These are phyloP conservation scores for Holtermannia corniformis DNA, from an alignment of 768 basidiomycete genomes.

Conservation along the genomic window DNA sequence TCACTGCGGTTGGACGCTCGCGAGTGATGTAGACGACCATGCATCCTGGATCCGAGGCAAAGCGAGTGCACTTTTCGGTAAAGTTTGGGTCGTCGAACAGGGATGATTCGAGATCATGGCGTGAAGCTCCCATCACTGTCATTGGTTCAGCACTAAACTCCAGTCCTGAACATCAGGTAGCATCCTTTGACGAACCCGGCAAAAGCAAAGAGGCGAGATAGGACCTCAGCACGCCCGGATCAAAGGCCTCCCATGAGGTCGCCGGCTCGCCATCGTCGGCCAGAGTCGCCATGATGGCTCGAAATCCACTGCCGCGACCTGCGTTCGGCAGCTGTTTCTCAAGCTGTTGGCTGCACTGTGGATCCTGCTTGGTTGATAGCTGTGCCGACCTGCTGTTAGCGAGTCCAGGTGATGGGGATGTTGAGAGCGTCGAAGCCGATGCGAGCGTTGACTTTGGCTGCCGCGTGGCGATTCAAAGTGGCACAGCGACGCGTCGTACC, in stretches of 20 bases:
- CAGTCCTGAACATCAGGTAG: not conserved
- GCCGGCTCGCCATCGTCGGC: conserved; percentile 1
- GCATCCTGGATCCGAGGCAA: conserved; percentile 31
- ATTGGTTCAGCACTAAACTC: not conserved
- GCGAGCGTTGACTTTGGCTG: not conserved
- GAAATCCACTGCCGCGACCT: too few relatives aligned
- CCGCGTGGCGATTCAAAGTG: not conserved
- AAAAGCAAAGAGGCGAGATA: conserved; percentile 31
- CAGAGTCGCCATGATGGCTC: not conserved
- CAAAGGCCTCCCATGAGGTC: conserved; percentile 13
- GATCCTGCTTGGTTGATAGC: too few relatives aligned
- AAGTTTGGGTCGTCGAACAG: conserved; percentile 33
- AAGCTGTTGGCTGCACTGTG: too few relatives aligned
- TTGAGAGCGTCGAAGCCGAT: not conserved
- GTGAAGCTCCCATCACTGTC: conserved; percentile 36
- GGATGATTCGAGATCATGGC: conserved; percentile 27
- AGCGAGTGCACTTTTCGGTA: conserved; percentile 32
- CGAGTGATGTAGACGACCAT: conserved; percentile 39
- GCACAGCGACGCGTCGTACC: not conserved
- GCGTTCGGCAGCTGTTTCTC: too few relatives aligned
- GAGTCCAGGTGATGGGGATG: too few relatives aligned
- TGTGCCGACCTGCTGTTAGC: too few relatives aligned
- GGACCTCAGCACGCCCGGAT: conserved; percentile 24
- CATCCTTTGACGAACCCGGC: conserved; percentile 21
- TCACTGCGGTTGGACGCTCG: conserved; percentile 16